Evolutionary conservation across 108 stramenopile species (phyloP), one percentile per base, ranked within the genome.

Genomic region (Conticribra guillardii): DNA sequence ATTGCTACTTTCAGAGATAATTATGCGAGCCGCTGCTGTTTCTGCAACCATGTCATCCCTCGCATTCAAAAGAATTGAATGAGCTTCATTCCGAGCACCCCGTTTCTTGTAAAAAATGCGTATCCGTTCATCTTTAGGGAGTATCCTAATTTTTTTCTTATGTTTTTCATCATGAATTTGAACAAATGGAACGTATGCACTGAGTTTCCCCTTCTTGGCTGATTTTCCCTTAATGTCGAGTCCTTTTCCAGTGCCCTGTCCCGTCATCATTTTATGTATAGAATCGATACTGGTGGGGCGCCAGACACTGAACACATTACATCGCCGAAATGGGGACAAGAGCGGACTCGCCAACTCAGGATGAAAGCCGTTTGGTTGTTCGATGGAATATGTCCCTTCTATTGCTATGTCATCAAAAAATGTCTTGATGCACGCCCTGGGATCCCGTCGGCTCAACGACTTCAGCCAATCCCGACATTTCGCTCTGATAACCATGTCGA

Each of bases 101-200:
- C 73, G 56, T 14, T 76, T 63, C 29, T 74, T 58, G 50, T 81
- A 90, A 59, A 84, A 90, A 41, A 90, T 72, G 15, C 85, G 73
- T 31, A 87, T 79, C 61, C 79, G 55, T 22, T 80, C 83, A 58
- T 55, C 59, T 0, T 53, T 54, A 2, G 82, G 37, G 11, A 84
- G 59, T 2, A 75, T 50, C 33, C 80, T 71, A 33, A 87, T 84
- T 57, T 80, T 63, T n/a, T 54, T 55, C 66, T 87, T 87, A 57
- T 90, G 83, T 21, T 49, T 31, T 33, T 85, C 78, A 23, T 79
- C 76, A 26, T 84, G 68, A 41, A 87, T 82, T 51, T 82, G 81
- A 5, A 84, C 19, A 27, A 84, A 84, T 18, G 86, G 83, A 21
- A 81, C 80, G 60, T 50, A 74, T 14, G 74, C 72, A 31, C 69